Percentiles rank a stretch among this genome's conserved stretches.
Evolutionary conservation across 2,329 filamentous ascomycete genomes (phyloP).

Genomic region (Zymoseptoria ardabiliae): DNA sequence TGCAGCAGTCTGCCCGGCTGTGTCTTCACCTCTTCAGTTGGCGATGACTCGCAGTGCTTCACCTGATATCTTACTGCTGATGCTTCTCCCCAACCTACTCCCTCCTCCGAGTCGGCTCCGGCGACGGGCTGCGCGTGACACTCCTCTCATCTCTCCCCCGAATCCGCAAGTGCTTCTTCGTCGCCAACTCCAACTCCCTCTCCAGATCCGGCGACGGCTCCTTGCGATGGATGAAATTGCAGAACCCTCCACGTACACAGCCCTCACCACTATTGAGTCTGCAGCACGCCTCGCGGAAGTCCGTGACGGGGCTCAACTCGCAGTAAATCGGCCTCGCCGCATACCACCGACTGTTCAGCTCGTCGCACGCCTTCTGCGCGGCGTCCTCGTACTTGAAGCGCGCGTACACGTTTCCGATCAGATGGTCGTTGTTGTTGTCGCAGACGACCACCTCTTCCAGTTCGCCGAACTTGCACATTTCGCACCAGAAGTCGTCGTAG

Average conservation of each 20-base stretch:
- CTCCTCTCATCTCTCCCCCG: conserved; percentile 79
- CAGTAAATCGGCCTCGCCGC: conserved; percentile 95
- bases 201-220: conserved; percentile 87
- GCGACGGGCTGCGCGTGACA: conserved; percentile 73
- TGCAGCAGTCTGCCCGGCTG: not conserved
- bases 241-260: conserved; percentile 92
- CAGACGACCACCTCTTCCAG: conserved; percentile 96
- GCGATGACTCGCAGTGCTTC: not conserved
- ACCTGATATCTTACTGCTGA: not conserved
- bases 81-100: conserved; percentile 2
- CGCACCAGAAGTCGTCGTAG: conserved; percentile 99
- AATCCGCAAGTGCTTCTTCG: conserved; percentile 92
- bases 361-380: conserved; percentile 87
- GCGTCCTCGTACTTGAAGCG: conserved; percentile 99
- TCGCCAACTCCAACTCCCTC: conserved; percentile 74
- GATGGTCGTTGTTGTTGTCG: conserved; percentile 98
- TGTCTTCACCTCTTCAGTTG: not conserved
- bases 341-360: conserved; percentile 92
- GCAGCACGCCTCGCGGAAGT: conserved; percentile 97
- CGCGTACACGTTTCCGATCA: conserved; percentile 98
- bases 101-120: conserved; percentile 70
- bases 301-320: conserved; percentile 91
- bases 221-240: conserved; percentile 99
- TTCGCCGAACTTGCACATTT: conserved; percentile 98
- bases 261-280: conserved; percentile 90